Evolutionary conservation across 495 filamentous ascomycete genomes (phyloP).

Genomic region (Aspergillus nidulans): DNA sequence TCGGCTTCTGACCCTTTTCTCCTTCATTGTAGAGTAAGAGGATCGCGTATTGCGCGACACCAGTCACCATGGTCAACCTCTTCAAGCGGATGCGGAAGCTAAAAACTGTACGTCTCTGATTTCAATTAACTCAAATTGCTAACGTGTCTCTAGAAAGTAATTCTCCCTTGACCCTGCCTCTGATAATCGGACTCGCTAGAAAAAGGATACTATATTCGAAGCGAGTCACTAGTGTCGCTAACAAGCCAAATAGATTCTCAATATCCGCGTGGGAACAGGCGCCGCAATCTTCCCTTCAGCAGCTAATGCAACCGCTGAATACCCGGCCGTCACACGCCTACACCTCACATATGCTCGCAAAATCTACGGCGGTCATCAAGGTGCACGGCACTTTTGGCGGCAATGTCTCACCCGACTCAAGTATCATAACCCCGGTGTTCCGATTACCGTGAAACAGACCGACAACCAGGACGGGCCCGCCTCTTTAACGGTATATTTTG

Average conservation of each 20-base stretch:
- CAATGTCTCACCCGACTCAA: constrained; percentile 79
- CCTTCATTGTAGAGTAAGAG: neutral
- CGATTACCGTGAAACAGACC: constrained; percentile 74
- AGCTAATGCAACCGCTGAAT: constrained; percentile 44
- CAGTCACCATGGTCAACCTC: constrained; percentile 66
- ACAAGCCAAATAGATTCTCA: constrained; percentile 59
- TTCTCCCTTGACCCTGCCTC: neutral
- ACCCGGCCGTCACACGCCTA: constrained; percentile 64
- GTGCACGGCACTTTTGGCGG: constrained; percentile 87
- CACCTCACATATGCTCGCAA: constrained; percentile 73
- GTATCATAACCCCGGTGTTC: constrained; percentile 83
- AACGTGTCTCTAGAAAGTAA: constrained; percentile 28
- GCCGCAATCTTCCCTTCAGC: constrained; percentile 69
- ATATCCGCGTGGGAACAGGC: constrained; percentile 70
- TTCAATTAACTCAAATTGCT: constrained; percentile 7
- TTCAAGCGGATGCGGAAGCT: constrained; percentile 74
- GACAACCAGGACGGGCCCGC: constrained; percentile 46
- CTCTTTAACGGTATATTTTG: constrained; percentile 77
- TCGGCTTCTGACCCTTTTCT: neutral
- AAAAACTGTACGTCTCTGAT: constrained; percentile 59
- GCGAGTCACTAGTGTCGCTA: neutral
- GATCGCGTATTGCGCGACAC: constrained; percentile 16
- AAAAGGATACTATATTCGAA: no score
- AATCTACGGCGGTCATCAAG: constrained; percentile 59
- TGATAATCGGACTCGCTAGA: no score